Conservation (phyloP, 1,284 basidiomycete genomes). For the Puccinia novopanici region DNA sequence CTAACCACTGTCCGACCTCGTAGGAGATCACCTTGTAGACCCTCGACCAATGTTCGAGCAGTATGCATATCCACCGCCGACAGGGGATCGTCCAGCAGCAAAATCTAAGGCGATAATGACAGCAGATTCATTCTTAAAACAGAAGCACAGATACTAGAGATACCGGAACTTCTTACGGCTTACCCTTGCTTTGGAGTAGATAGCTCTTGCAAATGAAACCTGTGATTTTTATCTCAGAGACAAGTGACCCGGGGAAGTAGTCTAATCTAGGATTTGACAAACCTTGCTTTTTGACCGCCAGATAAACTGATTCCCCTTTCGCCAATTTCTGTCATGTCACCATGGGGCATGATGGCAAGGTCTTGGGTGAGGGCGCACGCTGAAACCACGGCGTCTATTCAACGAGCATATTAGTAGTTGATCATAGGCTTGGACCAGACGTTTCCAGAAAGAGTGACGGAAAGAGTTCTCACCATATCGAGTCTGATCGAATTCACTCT, state of each 20-base stretch:
- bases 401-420: neutral
- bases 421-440: neutral
- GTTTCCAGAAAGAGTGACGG: neutral
- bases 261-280: neutral
- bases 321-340: conserved; percentile 51
- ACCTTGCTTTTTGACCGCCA: conserved; percentile 51
- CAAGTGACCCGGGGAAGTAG: neutral
- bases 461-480: conserved; percentile 28
- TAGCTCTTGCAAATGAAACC: conserved; percentile 45
- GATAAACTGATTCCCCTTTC: conserved; percentile 50
- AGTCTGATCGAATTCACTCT: conserved; percentile 39
- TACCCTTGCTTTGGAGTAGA: conserved; percentile 47
- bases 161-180: neutral
- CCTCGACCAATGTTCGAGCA: conserved; percentile 37
- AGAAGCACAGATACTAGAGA: no score
- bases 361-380: conserved; percentile 47
- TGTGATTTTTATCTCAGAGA: conserved; percentile 9
- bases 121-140: neutral
- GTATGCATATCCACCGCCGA: conserved; percentile 48
- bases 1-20: conserved; percentile 48
- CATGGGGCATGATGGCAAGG: conserved; percentile 47
- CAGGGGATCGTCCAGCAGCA: conserved; percentile 44
- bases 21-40: conserved; percentile 35
- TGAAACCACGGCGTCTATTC: conserved; percentile 34
- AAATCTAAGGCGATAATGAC: conserved; percentile 8